These are phyloP conservation scores for Nigrospora sphaerica DNA, from an alignment of 2,329 filamentous ascomycete genomes.

Conservation along the genomic window DNA sequence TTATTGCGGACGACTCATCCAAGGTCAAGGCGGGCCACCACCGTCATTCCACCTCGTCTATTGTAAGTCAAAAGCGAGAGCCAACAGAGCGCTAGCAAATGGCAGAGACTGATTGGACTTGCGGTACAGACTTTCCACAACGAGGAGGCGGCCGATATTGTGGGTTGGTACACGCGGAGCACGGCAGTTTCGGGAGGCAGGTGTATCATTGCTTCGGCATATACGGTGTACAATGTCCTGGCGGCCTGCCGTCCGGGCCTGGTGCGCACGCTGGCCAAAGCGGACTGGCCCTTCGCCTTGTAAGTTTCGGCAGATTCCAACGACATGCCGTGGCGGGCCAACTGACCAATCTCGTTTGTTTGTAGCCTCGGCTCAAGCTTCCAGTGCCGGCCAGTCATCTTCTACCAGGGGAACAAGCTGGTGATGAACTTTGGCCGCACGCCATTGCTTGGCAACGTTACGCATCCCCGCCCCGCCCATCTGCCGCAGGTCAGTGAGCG, in stretches of 20 bases:
- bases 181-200: conserved; percentile 54
- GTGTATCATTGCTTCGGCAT: conserved; percentile 60
- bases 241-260: conserved; percentile 57
- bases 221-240: conserved; percentile 62
- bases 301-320: no score
- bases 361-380: conserved; percentile 47
- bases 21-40: conserved; percentile 43
- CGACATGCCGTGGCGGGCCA: no score
- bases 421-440: conserved; percentile 55
- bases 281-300: conserved; percentile 61
- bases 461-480: conserved; percentile 41
- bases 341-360: no score
- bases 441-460: conserved; percentile 43
- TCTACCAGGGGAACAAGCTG: conserved; percentile 40
- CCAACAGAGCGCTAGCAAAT: no score
- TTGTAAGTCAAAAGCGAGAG: no score
- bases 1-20: conserved; percentile 47
- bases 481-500: conserved; percentile 40
- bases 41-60: conserved; percentile 50
- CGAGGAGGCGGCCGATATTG: conserved; percentile 59
- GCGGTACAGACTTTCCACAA: conserved; percentile 63
- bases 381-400: conserved; percentile 50
- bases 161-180: conserved; percentile 57
- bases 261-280: conserved; percentile 52
- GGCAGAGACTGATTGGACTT: no score